A percentile compares a stretch with the other conserved stretches of the same genome.
These are phyloP conservation scores for Pisolithus marmoratus DNA, from an alignment of 768 basidiomycete genomes.

Conservation along the genomic window DNA sequence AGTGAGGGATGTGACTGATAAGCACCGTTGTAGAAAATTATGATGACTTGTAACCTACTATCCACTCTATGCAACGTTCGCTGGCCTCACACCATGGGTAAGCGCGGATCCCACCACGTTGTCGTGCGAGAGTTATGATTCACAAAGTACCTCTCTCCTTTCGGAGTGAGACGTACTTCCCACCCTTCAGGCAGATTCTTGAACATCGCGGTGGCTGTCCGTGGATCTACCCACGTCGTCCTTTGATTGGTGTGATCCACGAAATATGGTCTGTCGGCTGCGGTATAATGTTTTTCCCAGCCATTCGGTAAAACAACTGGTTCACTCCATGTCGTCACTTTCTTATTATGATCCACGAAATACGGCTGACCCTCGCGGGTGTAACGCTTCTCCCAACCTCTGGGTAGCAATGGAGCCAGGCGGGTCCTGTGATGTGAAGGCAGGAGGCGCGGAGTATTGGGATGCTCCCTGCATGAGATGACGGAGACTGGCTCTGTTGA, in stretches of 20 bases:
- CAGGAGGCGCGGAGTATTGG: background rate
- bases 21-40: no score
- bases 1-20: no score
- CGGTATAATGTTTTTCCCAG: slow-evolving; percentile 79
- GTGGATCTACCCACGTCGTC: slow-evolving; percentile 70
- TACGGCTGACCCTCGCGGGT: slow-evolving; percentile 67
- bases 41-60: no score
- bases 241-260: slow-evolving; percentile 80
- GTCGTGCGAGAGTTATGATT: slow-evolving; percentile 89
- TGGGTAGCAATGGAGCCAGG: slow-evolving; percentile 42
- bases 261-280: slow-evolving; percentile 66
- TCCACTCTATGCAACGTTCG: no score
- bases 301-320: slow-evolving; percentile 64
- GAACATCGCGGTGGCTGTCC: slow-evolving; percentile 31
- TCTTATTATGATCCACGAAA: slow-evolving; percentile 82
- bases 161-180: slow-evolving; percentile 93
- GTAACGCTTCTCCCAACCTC: slow-evolving; percentile 77
- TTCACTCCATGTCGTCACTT: slow-evolving; percentile 77
- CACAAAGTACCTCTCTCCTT: slow-evolving; percentile 82
- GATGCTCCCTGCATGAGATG: background rate
- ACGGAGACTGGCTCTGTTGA: no score
- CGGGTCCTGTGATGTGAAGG: background rate
- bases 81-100: slow-evolving; percentile 36
- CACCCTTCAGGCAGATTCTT: slow-evolving; percentile 86
- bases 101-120: slow-evolving; percentile 90